These are phyloP conservation scores for Plasmodiophora brassicae DNA, from an alignment of 208 protist species.

Conservation along the genomic window DNA sequence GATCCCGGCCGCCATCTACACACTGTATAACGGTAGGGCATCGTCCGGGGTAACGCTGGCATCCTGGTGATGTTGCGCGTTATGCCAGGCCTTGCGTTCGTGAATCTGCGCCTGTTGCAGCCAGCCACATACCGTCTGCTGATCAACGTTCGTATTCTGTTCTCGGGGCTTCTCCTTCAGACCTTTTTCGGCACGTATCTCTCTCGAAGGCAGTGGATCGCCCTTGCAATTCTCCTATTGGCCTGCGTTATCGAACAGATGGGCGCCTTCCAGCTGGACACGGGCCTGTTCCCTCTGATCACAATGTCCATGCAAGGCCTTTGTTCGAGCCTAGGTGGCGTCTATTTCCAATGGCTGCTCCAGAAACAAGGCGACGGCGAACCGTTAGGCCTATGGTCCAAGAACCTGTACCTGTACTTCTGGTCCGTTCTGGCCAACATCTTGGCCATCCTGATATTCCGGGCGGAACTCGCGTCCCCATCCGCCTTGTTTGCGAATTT, in stretches of 20 bases:
- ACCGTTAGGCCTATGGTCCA: neutral
- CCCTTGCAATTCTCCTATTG: neutral
- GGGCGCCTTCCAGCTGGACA: neutral
- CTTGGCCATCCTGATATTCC: neutral
- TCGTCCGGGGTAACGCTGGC: no score
- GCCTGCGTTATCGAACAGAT: constrained; percentile 26
- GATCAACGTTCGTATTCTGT: neutral
- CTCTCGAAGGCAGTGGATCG: neutral
- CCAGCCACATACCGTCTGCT: neutral
- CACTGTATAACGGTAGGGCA: neutral
- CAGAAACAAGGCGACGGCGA: neutral
- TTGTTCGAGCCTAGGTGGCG: constrained; percentile 7
- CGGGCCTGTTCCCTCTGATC: neutral
- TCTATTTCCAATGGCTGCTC: constrained; percentile 25
- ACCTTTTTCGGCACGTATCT: neutral
- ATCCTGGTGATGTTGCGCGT: no score
- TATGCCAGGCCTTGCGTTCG: constrained; percentile 5
- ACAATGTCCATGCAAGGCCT: neutral
- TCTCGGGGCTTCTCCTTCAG: neutral
- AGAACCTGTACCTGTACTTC: constrained; percentile 25
- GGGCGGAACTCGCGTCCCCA: neutral
- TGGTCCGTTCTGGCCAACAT: constrained; percentile 1
- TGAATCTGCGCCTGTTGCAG: neutral
- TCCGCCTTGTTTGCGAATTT: neutral
- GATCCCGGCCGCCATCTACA: neutral